Base-by-base conservation (phyloP, 2,329 filamentous ascomycete species). In the Rhytidhysteron rufulum region DNA sequence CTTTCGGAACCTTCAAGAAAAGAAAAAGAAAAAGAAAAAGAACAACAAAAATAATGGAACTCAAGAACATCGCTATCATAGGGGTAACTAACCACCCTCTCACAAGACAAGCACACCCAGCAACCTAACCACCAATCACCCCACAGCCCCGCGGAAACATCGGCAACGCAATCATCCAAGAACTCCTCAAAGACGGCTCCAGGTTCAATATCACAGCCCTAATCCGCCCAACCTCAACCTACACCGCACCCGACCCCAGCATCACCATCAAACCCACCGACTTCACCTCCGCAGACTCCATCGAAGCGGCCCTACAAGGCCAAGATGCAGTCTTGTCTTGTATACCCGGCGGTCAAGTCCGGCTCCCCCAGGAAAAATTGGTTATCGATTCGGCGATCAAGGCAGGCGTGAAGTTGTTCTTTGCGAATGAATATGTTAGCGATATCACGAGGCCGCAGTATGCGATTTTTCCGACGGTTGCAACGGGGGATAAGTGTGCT, bases 301-400 rank as follows among this genome's bases (percentile, higher is more conserved):
- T 64, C 4, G 43, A 40, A 15, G 46, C 65, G 3, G 73, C 71
- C 1, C 70, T 84, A 21, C 45, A 65, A 11, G 73, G 70, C 24
- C 72, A 80, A 44, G 79, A 83, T 42, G 79, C 75, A 1, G 61
- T 83, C 21, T 60, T 83, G 17, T 62, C 58, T 41, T 67, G 68
- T 15, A 62, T 71, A 3, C 63, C 78, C 18, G 70, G 69, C 6
- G 64, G 65, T n/a, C 59, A 61, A 2, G 64, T 66, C 15, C 64
- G 70, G 18, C 60, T 57, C 43, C 58, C 59, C 1, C 54, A 72
- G 1, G 77, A 78, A 47, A 70, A 68, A 31, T 51, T 55, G 19
- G 56, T 65, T 42, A 57, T 63, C 32, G 60, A 66, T 34, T 62
- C 62, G 0, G 60, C 60, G 1, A 40, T 65, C 16, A 53, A 52